Percentiles rank a stretch among this genome's conserved stretches.
Evolutionary conservation across 768 basidiomycete genomes (phyloP).

Genomic region (Holtermannia corniformis): DNA sequence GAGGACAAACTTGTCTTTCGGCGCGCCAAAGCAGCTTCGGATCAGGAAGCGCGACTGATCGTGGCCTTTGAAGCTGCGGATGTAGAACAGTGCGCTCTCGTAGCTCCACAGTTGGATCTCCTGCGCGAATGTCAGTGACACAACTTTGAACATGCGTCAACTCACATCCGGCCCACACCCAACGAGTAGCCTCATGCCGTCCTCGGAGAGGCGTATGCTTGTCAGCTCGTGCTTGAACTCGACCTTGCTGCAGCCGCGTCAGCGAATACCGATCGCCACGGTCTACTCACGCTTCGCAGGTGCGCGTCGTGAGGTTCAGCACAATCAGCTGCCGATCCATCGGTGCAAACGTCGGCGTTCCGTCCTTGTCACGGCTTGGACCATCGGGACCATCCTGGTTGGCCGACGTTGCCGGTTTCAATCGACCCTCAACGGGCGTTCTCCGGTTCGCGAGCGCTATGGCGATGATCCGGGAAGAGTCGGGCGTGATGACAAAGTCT

Average conservation of each 20-base stretch:
- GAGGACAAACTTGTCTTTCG: constrained; percentile 75
- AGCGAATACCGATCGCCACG: background rate
- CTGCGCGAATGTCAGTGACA: constrained; percentile 44
- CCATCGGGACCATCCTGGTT: constrained; percentile 10
- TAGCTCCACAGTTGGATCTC: constrained; percentile 86
- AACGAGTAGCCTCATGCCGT: constrained; percentile 78
- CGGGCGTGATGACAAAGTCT: constrained; percentile 78
- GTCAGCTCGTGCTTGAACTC: constrained; percentile 57
- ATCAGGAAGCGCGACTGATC: constrained; percentile 75
- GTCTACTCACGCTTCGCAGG: constrained; percentile 23
- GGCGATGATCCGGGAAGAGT: constrained; percentile 72
- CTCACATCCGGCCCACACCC: constrained; percentile 80
- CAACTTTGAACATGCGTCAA: background rate
- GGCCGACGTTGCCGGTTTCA: constrained; percentile 29
- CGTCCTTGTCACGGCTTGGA: constrained; percentile 5
- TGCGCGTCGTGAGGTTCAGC: constrained; percentile 19
- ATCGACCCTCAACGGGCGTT: constrained; percentile 13
- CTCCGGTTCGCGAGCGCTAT: constrained; percentile 48
- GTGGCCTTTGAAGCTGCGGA: constrained; percentile 78
- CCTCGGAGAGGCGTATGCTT: constrained; percentile 72
- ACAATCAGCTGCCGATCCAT: constrained; percentile 31
- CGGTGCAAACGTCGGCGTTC: constrained; percentile 12
- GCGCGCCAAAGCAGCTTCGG: constrained; percentile 86
- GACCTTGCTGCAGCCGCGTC: constrained; percentile 7
- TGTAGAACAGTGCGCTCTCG: constrained; percentile 52